Evolutionary conservation across 108 stramenopile genomes (phyloP), one percentile per base, ranked within the genome.

Genomic region (Skeletonema costatum): DNA sequence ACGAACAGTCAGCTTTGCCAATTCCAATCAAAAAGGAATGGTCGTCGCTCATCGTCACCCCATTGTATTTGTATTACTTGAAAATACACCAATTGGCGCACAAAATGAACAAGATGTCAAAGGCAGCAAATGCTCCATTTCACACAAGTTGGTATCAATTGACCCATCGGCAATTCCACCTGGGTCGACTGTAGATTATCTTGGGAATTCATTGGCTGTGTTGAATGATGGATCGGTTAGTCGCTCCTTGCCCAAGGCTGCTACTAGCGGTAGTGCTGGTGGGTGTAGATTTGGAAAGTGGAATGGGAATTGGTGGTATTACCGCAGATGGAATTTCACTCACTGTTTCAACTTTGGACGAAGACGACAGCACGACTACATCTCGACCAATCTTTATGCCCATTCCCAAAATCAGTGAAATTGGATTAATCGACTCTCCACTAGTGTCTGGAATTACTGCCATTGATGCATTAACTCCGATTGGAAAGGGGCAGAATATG

Each of bases 401-500:
- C 19, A 93, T 92, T 68, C 93, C 95, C 32, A 82, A 90, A 78
- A 89, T 96, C 33, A 76, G 80, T 12, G 92, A 96, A 50, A 96
- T 96, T 83, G 84, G 90, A 38, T 76, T 96, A 33, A 96, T 96
- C 68, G 91, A 96, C 64, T 87, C 80, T 29, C 95, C 95, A 3
- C 31, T 96, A 42, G 70, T 96, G 36, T 94, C 95, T 10, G 95
- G 95, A 10, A 87, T 86, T 12, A 90, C 95, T 39, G 92, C 91
- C 79, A 78, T 96, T 71, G 95, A 96, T 81, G 85, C 90, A 10
- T 65, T 96, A 64, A 90, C 93, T 39, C 95, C 95, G 4, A 91
- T 96, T 70, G 95, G 95, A 33, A 89, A 86, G 65, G 95, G 95
- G 3, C 95, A 96, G 81, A 96, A 96, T 70, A 96, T 93, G 92